Evolutionary conservation across 1,284 basidiomycete species (phyloP), one percentile per base, ranked within the genome.

Genomic region (Exsudoporus floridanus): DNA sequence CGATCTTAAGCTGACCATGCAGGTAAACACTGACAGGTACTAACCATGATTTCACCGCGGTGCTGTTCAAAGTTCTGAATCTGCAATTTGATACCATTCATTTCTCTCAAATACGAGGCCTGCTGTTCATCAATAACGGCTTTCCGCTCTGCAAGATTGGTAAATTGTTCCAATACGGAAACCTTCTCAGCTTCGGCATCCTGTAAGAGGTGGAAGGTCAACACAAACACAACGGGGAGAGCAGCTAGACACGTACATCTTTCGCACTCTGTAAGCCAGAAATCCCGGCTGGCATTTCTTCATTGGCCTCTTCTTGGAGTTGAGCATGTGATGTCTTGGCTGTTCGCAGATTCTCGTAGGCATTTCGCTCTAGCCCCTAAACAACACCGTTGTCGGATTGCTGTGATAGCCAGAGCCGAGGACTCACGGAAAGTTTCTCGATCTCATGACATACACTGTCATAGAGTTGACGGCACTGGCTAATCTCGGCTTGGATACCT

Each of bases 201-300:
- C 87, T 89, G 49, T 19, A 46, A 21, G 41, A 39, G 36, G 34
- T 13, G 19, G 21, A 38, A 41, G 49, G 18, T 48, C 33, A 50
- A 38, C n/a, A 31, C n/a, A 19, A 42, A 40, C 10, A 19, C 16
- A 33, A 10, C 3, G 33, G 6, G 14, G 5, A 42, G 21, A 41
- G 16, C 7, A 42, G 23, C 13, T 21, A 23, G 9, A 44, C 42
- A 65, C 71, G 16, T 50, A 82, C 83, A 53, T 73, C 66, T 63
- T 77, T 81, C 37, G 81, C 76, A 49, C 75, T 78, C 56, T 89
- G 79, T 21, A 94, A 74, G 6, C 79, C 83, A 21, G 82, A 77
- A 16, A 94, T 78, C 60, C 83, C 84, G 14, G 81, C 82, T 2
- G 92, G 90, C 60, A 88, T 74, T 30, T 88, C 86, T 43, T 91